Base-by-base conservation (phyloP, 768 basidiomycete species). In the Phanerodontia chrysosporium region DNA sequence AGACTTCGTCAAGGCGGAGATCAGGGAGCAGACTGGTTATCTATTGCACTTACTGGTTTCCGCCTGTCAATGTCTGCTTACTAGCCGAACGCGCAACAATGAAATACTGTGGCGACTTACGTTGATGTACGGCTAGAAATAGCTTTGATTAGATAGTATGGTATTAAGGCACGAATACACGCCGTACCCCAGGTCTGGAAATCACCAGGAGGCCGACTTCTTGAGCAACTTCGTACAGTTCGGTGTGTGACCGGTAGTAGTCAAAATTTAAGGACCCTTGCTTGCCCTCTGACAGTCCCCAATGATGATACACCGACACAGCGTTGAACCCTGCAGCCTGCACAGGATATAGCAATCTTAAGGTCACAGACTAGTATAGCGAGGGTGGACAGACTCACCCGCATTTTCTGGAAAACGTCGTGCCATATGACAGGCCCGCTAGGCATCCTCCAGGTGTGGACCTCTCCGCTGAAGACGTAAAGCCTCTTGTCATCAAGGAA, bases 321-420 rank as follows among this genome's bases (percentile, higher is more conserved):
- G 61, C 58, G 48, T 68, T 68, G 49, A 62, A n/a, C 3, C 67
- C 67, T 22, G 67, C 66, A 22, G 67, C 67, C 67, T 69, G 13
- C 16, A 21, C 24, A 14, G 12, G n/a, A n/a, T n/a, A n/a, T n/a
- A n/a, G n/a, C n/a, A n/a, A n/a, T n/a, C n/a, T n/a, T n/a, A 18
- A 58, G 36, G 24, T 39, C 13, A 13, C 24, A 45, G 35, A 8
- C 25, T n/a, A 49, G 30, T 51, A 32, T 12, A 6, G 12, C 24
- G 45, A 13, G 18, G 30, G 35, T 3, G 9, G 7, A 51, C 24
- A 10, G 29, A 28, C 53, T n/a, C 22, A 65, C 67, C 60, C 67
- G 65, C 51, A 67, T 51, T 58, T 69, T 69, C 46, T 69, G 58
- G 22, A 69, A 59, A 25, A 69, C 61, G 52, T 69, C 67, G 24